These are phyloP conservation scores for Protomyces macrosporus DNA, from an alignment of 1,139 yeast species.

Conservation along the genomic window DNA sequence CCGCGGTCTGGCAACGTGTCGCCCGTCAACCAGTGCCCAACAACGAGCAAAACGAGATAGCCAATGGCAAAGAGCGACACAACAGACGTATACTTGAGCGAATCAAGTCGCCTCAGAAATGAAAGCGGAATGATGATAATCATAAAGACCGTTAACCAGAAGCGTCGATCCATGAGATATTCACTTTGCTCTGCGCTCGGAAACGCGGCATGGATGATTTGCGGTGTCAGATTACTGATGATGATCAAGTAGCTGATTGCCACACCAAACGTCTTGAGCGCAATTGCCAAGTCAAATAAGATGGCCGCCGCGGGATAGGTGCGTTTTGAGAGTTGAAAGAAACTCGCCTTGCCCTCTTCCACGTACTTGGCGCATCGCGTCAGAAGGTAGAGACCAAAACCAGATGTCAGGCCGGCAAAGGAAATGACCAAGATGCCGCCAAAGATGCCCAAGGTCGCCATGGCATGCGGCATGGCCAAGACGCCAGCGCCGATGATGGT, in stretches of 20 bases:
- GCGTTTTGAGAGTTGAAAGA: slow-evolving; percentile 73
- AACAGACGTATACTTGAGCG: slow-evolving; percentile 76
- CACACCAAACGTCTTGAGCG: slow-evolving; percentile 80
- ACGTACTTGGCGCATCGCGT: slow-evolving; percentile 67
- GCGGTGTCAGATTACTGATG: slow-evolving; percentile 86
- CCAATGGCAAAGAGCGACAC: slow-evolving; percentile 79
- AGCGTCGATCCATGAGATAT: slow-evolving; percentile 37
- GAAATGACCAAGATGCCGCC: slow-evolving; percentile 61
- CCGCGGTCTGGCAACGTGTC: slow-evolving; percentile 42
- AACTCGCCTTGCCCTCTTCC: slow-evolving; percentile 71
- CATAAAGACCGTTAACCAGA: slow-evolving; percentile 67
- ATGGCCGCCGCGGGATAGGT: slow-evolving; percentile 82
- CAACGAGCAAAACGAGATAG: slow-evolving; percentile 68
- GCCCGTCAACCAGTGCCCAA: slow-evolving; percentile 54
- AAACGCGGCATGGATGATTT: slow-evolving; percentile 36
- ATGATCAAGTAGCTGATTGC: slow-evolving; percentile 82
- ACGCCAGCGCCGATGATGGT: slow-evolving; percentile 64
- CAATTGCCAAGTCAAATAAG: slow-evolving; percentile 79
- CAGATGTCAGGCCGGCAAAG: slow-evolving; percentile 72
- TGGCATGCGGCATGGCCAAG: slow-evolving; percentile 86
- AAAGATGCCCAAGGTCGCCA: slow-evolving; percentile 73
- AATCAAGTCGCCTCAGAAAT: slow-evolving; percentile 67
- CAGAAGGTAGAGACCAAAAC: slow-evolving; percentile 73
- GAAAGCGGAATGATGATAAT: slow-evolving; percentile 66
- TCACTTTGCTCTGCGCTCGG: slow-evolving; percentile 29